Percentiles rank a stretch among this genome's conserved stretches.
Conservation (phyloP, 345 rosid species). For the Jatropha curcas region DNA sequence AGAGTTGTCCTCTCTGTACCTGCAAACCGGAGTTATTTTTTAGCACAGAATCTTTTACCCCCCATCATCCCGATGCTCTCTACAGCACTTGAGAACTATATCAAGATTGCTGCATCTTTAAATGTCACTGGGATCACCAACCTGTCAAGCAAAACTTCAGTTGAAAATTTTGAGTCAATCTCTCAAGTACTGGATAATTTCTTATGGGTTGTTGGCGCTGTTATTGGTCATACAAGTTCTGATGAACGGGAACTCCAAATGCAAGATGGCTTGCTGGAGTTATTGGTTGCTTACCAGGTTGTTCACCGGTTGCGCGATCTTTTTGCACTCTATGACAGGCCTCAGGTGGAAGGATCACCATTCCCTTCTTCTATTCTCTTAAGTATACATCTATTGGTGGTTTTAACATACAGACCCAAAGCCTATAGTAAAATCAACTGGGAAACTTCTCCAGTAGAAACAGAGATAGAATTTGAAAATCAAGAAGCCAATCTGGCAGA, state of each 20-base stretch:
- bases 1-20: constrained; percentile 58
- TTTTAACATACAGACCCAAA: constrained; percentile 52
- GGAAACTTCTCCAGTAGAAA: constrained; percentile 44
- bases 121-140: constrained; percentile 41
- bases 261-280: constrained; percentile 70
- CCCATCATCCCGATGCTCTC: constrained; percentile 75
- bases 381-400: constrained; percentile 63
- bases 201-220: constrained; percentile 53
- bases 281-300: constrained; percentile 69
- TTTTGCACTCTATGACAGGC: constrained; percentile 77
- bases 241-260: constrained; percentile 62
- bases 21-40: constrained; percentile 65
- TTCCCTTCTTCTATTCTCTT: constrained; percentile 70
- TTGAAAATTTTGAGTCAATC: constrained; percentile 59
- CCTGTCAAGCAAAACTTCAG: constrained; percentile 50
- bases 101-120: constrained; percentile 70
- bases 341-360: constrained; percentile 78
- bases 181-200: constrained; percentile 70
- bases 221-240: constrained; percentile 55
- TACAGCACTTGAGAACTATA: constrained; percentile 72
- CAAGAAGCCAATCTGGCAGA: constrained; percentile 34
- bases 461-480: constrained; percentile 26
- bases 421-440: constrained; percentile 41
- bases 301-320: constrained; percentile 69
- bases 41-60: constrained; percentile 73